Conservation (phyloP, 768 basidiomycete species). For the Leccinum longicurvipes region DNA sequence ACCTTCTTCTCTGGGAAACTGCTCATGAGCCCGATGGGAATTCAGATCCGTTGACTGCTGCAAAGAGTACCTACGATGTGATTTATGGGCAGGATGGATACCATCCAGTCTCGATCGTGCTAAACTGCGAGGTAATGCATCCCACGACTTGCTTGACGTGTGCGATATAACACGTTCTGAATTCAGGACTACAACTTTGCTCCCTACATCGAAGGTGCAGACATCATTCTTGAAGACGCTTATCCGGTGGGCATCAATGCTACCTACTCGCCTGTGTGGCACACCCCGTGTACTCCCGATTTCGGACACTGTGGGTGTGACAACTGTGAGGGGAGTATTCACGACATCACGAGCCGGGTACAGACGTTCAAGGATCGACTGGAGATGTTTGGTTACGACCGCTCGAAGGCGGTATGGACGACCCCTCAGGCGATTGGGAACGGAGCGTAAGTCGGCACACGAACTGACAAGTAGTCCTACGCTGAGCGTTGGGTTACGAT, state of each 20-base stretch:
- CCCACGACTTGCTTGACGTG: rapidly evolving
- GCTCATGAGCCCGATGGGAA: conserved; percentile 73
- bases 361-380: conserved; percentile 61
- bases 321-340: conserved; percentile 58
- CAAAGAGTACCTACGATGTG: conserved; percentile 41
- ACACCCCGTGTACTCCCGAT: conserved; percentile 56
- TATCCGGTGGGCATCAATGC: conserved; percentile 51
- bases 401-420: conserved; percentile 69
- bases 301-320: conserved; percentile 77
- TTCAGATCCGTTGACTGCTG: conserved; percentile 60
- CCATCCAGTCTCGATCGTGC: conserved; percentile 54
- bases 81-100: conserved; percentile 53
- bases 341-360: conserved; percentile 63
- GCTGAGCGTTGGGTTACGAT: not conserved
- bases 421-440: conserved; percentile 78
- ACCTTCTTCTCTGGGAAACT: conserved; percentile 70
- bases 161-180: not conserved
- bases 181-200: conserved; percentile 60
- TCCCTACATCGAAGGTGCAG: conserved; percentile 57
- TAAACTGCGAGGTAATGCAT: conserved; percentile 40
- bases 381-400: conserved; percentile 59
- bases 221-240: conserved; percentile 57
- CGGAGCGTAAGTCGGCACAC: conserved; percentile 24
- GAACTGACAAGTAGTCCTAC: not conserved
- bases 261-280: conserved; percentile 57